These are phyloP conservation scores for Acacia pycnantha DNA, from an alignment of 331 rosid genomes.

Conservation along the genomic window DNA sequence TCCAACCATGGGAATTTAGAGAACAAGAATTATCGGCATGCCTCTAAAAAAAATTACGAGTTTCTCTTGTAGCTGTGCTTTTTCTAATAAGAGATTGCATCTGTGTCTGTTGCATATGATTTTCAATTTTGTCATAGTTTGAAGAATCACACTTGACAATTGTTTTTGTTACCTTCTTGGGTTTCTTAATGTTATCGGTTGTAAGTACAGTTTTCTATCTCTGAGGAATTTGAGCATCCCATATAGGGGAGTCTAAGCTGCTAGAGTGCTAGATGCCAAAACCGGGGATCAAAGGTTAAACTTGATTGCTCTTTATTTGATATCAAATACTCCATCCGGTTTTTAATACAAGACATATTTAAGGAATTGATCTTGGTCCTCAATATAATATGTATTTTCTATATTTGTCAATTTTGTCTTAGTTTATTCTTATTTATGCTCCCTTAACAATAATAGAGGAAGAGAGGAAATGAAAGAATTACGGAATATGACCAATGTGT, in stretches of 20 bases:
- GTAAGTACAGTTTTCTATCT: neutral
- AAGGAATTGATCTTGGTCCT: no score
- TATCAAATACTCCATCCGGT: no score
- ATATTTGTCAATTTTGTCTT: no score
- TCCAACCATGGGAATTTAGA: conserved; percentile 39
- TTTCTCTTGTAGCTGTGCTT: conserved; percentile 35
- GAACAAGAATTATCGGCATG: conserved; percentile 43
- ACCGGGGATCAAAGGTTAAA: neutral
- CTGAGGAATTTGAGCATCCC: neutral
- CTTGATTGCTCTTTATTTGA: neutral
- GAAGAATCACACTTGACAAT: conserved; percentile 26
- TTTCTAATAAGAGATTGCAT: conserved; percentile 43
- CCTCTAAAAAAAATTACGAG: conserved; percentile 35
- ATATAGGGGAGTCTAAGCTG: neutral
- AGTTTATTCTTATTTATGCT: no score
- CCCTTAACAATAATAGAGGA: no score
- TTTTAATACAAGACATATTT: no score
- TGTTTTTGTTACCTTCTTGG: neutral
- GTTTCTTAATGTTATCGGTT: conserved; percentile 28
- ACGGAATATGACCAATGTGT: no score
- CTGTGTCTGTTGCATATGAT: conserved; percentile 25
- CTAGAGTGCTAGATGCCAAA: neutral
- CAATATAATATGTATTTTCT: no score
- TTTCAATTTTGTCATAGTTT: conserved; percentile 51
- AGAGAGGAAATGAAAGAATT: no score